These are phyloP conservation scores for Actinomortierella wolfii DNA, from an alignment of 371 early-diverging fungal genomes.

Conservation along the genomic window DNA sequence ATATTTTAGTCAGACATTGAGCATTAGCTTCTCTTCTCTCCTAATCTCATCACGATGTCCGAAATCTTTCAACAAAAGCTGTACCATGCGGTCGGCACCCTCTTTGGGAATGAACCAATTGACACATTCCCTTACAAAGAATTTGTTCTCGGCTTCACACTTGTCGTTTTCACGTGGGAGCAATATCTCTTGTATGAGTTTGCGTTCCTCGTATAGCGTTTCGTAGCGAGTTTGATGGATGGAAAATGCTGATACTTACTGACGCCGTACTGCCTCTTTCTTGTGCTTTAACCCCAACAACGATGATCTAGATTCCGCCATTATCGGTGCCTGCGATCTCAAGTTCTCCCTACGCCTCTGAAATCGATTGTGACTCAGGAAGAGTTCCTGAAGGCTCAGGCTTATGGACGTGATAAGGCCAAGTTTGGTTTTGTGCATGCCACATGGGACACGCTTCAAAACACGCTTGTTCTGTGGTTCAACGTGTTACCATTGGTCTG, in stretches of 20 bases:
- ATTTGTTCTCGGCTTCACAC: slow-evolving; percentile 72
- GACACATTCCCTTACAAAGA: slow-evolving; percentile 70
- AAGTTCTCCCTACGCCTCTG: slow-evolving; percentile 66
- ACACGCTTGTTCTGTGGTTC: slow-evolving; percentile 63
- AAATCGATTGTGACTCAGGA: slow-evolving; percentile 68
- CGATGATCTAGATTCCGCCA: slow-evolving; percentile 67
- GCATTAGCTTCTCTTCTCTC: no score
- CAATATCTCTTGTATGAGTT: slow-evolving; percentile 66
- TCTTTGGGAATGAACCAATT: slow-evolving; percentile 2
- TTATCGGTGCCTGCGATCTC: slow-evolving; percentile 69
- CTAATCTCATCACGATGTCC: no score
- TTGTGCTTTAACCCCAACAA: not conserved
- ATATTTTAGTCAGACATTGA: no score
- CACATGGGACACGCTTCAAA: slow-evolving; percentile 66
- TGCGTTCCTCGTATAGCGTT: not conserved
- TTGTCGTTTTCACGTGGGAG: slow-evolving; percentile 67
- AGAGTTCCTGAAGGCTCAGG: slow-evolving; percentile 83
- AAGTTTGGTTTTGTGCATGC: slow-evolving; percentile 75
- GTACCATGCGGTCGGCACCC: no score
- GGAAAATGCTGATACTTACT: no score
- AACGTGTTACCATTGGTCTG: slow-evolving; percentile 82
- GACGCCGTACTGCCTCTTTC: not conserved
- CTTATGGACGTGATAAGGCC: slow-evolving; percentile 88
- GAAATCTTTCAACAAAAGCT: no score
- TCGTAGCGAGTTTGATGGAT: no score